A percentile compares a stretch with the other conserved stretches of the same genome.
Evolutionary conservation across 2,329 filamentous ascomycete genomes (phyloP).

Genomic region (Phoma herbarum): DNA sequence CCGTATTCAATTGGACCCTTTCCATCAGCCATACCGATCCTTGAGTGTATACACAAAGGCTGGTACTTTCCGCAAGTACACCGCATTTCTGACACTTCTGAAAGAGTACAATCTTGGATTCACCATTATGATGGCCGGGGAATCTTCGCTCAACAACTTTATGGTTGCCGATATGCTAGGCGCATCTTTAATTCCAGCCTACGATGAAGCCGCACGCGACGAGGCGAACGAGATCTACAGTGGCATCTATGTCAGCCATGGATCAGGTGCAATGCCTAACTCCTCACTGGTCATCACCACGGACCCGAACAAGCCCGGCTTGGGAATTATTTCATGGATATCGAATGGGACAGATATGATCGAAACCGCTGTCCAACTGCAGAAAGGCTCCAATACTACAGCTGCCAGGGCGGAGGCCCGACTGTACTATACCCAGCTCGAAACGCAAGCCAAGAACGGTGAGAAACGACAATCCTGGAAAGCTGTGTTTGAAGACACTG

Average conservation of each 20-base stretch:
- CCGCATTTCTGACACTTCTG: slow-evolving; percentile 52
- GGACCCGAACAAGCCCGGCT: slow-evolving; percentile 35
- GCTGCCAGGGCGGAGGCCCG: slow-evolving; percentile 24
- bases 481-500: slow-evolving; percentile 36
- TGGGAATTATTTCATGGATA: slow-evolving; percentile 43
- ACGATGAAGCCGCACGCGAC: slow-evolving; percentile 40
- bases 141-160: slow-evolving; percentile 15
- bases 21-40: slow-evolving; percentile 17
- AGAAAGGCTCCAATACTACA: slow-evolving; percentile 14
- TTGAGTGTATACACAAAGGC: slow-evolving; percentile 56
- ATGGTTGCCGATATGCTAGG: slow-evolving; percentile 22
- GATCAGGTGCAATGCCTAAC: slow-evolving; percentile 21
- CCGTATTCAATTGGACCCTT: slow-evolving; percentile 29
- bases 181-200: slow-evolving; percentile 29
- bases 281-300: slow-evolving; percentile 41
- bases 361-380: slow-evolving; percentile 24
- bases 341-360: slow-evolving; percentile 47
- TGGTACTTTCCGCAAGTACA: slow-evolving; percentile 55
- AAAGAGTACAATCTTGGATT: slow-evolving; percentile 58
- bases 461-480: slow-evolving; percentile 31
- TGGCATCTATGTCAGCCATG: slow-evolving; percentile 36
- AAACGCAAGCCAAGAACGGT: slow-evolving; percentile 20
- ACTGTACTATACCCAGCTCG: slow-evolving; percentile 36
- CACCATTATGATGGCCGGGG: slow-evolving; percentile 50
- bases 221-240: slow-evolving; percentile 39